A percentile compares a stretch with the other conserved stretches of the same genome.
Conservation (phyloP, 2,329 filamentous ascomycete species). For the Monilinia fructicola region DNA sequence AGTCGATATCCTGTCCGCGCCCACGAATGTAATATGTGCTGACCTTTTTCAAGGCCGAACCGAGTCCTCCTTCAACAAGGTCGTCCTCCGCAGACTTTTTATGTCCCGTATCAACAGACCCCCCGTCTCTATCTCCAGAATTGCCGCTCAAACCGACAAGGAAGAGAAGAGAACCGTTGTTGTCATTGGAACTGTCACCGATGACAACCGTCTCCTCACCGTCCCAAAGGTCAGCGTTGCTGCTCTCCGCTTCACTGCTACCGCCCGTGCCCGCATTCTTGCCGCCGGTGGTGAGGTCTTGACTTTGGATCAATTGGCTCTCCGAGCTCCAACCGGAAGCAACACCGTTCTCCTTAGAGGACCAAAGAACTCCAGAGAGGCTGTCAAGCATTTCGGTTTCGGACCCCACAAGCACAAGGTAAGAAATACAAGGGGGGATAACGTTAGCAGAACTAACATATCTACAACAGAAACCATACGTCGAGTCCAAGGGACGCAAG, state of each 20-base stretch:
- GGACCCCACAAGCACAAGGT: slow-evolving; percentile 98
- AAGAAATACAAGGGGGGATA: slow-evolving; percentile 42
- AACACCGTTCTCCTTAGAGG: slow-evolving; percentile 97
- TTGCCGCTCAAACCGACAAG: slow-evolving; percentile 68
- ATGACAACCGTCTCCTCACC: slow-evolving; percentile 90
- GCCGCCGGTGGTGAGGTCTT: slow-evolving; percentile 93
- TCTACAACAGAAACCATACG: slow-evolving; percentile 78
- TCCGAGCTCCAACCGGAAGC: slow-evolving; percentile 90
- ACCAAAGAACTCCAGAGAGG: slow-evolving; percentile 97
- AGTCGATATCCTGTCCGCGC: slow-evolving; percentile 44
- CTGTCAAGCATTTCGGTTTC: slow-evolving; percentile 98
- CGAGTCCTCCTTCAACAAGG: slow-evolving; percentile 98
- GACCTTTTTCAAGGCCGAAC: slow-evolving; percentile 69
- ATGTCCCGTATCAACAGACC: slow-evolving; percentile 99
- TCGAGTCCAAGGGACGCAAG: slow-evolving; percentile 99
- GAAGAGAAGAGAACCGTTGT: slow-evolving; percentile 83
- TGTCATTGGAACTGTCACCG: slow-evolving; percentile 91
- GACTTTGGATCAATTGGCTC: slow-evolving; percentile 95
- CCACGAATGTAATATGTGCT: neutral
- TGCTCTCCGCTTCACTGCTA: slow-evolving; percentile 94
- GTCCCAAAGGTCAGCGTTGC: slow-evolving; percentile 92
- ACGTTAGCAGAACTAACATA: slow-evolving; percentile 40
- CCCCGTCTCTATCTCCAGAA: slow-evolving; percentile 90
- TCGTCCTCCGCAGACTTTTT: slow-evolving; percentile 93
- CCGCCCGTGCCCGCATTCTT: slow-evolving; percentile 87